phyloP scores from a whole-genome alignment of 306 rosid species.

The Begonia masoniana region DNA sequence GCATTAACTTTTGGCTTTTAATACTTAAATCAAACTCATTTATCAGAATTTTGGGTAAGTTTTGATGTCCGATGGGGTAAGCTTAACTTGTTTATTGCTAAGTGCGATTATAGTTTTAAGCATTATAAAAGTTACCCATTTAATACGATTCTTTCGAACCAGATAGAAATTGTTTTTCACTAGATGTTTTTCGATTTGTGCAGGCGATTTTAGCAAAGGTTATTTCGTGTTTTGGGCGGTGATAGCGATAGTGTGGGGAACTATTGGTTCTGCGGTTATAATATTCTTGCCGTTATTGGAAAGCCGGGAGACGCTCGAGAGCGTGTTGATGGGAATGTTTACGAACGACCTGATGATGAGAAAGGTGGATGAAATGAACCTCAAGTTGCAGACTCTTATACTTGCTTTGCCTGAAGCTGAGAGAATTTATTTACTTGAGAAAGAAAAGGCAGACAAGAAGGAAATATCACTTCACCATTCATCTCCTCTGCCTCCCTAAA shows the following conservation, averaged over 20 bases:
- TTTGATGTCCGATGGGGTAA: too few species aligned
- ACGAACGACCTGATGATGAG: slow-evolving; percentile 68
- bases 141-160: too few species aligned
- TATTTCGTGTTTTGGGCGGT: slow-evolving; percentile 84
- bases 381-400: slow-evolving; percentile 51
- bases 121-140: too few species aligned
- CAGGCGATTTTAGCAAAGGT: slow-evolving; percentile 58
- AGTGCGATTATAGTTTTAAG: too few species aligned
- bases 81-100: too few species aligned
- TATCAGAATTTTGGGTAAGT: too few species aligned
- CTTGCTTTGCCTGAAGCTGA: slow-evolving; percentile 67
- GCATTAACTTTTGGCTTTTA: too few species aligned
- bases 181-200: background rate
- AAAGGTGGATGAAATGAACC: slow-evolving; percentile 58
- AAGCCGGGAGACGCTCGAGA: slow-evolving; percentile 62
- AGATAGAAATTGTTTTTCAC: too few species aligned
- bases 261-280: slow-evolving; percentile 64
- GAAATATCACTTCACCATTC: background rate
- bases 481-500: too few species aligned
- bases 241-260: slow-evolving; percentile 85
- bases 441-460: slow-evolving; percentile 45
- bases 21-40: too few species aligned
- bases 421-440: slow-evolving; percentile 55
- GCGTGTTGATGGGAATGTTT: slow-evolving; percentile 49
- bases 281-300: slow-evolving; percentile 55